Percentiles rank a stretch among this genome's conserved stretches.
phyloP scores from a whole-genome alignment of 305 asterid genomes.

The Lippia alba region DNA sequence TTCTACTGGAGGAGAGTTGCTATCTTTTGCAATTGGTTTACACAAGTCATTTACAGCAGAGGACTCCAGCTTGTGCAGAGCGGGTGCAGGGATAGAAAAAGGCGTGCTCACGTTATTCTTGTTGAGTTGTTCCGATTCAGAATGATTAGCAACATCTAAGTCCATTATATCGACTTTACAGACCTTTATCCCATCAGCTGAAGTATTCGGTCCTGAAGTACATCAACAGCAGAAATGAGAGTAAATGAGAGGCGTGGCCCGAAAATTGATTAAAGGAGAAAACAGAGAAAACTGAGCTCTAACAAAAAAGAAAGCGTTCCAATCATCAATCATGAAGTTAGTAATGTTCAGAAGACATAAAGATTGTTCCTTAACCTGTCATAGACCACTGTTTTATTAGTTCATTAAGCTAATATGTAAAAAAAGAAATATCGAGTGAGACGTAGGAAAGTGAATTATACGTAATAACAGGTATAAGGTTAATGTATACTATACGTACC shows the following conservation, averaged over 20 bases:
- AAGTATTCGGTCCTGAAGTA: constrained; percentile 14
- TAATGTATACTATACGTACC: constrained; percentile 15
- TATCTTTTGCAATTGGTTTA: constrained; percentile 22
- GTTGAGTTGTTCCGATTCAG: constrained; percentile 33
- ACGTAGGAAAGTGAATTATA: too few species aligned
- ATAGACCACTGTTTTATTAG: too few species aligned
- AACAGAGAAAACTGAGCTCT: background rate
- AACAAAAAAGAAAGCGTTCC: background rate
- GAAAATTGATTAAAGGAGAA: too few species aligned
- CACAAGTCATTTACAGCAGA: constrained; percentile 52
- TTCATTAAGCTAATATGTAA: too few species aligned
- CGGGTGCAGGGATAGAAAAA: constrained; percentile 7
- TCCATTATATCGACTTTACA: constrained; percentile 7
- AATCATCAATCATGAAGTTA: background rate
- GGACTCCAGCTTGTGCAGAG: constrained; percentile 37
- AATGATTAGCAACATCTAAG: constrained; percentile 18
- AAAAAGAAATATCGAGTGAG: too few species aligned
- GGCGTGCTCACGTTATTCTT: constrained; percentile 4
- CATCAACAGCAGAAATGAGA: background rate
- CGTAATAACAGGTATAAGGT: too few species aligned
- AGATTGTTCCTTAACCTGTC: background rate
- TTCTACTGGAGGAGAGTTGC: constrained; percentile 38
- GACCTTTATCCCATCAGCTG: background rate
- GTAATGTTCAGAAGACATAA: background rate
- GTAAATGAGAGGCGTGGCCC: background rate